Conservation (phyloP, 495 filamentous ascomycete genomes). For the Talaromyces liani region DNA sequence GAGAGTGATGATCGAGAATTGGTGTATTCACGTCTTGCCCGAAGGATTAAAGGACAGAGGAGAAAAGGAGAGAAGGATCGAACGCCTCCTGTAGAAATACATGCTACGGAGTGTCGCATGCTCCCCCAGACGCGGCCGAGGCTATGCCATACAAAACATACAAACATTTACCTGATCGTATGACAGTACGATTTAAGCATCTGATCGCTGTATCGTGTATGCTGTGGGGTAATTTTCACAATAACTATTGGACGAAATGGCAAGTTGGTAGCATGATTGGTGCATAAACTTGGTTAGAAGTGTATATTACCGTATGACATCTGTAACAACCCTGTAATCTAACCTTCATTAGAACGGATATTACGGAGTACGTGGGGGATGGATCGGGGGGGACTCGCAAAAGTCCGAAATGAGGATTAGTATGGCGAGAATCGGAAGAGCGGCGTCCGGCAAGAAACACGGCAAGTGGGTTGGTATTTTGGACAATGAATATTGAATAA, state of each 20-base stretch:
- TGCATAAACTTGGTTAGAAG: background rate
- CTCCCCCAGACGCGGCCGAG: background rate
- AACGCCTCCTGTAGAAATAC: background rate
- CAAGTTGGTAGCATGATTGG: background rate
- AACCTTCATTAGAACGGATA: background rate
- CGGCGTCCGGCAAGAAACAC: background rate
- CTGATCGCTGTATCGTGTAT: background rate
- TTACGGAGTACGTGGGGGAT: background rate
- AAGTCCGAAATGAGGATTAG: background rate
- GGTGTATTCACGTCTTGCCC: background rate
- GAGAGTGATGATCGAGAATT: background rate
- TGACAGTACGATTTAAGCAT: background rate
- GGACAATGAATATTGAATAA: background rate
- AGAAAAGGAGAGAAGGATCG: background rate
- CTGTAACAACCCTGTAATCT: background rate
- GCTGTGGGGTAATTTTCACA: no score
- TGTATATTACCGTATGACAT: background rate
- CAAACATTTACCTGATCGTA: background rate
- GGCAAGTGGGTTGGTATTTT: background rate
- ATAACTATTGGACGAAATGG: no score
- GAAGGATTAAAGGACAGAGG: background rate
- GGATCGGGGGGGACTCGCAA: background rate
- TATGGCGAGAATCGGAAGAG: background rate
- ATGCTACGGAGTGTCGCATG: background rate
- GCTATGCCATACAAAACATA: background rate